Conservation (phyloP, 2,329 filamentous ascomycete genomes). For the Scytalidium sp. region DNA sequence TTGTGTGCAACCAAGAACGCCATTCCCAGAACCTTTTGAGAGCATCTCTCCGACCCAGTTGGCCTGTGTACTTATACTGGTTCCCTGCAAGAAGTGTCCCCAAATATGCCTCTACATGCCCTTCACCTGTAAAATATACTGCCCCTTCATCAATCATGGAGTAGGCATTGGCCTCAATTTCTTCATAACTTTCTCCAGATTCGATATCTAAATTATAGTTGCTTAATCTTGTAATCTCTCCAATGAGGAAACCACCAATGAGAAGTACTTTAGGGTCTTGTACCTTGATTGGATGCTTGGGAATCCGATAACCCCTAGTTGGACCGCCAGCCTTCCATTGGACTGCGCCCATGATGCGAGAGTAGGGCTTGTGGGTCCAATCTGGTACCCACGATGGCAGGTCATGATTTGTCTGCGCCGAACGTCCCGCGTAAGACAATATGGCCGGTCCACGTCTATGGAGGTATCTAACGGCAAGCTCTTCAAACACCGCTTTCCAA, state of each 20-base stretch:
- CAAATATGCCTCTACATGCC: neutral
- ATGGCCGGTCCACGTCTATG: neutral
- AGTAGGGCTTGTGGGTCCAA: slow-evolving; percentile 5
- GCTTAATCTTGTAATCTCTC: neutral
- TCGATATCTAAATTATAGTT: neutral
- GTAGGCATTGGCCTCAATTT: neutral
- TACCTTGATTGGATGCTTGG: neutral
- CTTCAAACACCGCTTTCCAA: neutral
- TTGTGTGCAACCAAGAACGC: neutral
- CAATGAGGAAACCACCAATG: neutral
- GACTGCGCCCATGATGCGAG: neutral
- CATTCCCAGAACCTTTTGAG: neutral
- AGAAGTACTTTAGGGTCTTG: neutral
- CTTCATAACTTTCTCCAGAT: neutral
- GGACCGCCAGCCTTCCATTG: neutral
- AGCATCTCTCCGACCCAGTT: neutral
- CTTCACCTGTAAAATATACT: neutral
- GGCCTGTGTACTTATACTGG: neutral
- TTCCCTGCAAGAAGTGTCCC: neutral
- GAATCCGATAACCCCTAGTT: neutral
- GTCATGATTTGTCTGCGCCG: neutral
- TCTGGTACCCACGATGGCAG: slow-evolving; percentile 2
- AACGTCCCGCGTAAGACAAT: neutral
- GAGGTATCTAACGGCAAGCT: neutral
- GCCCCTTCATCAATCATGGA: neutral